These are phyloP conservation scores for Ophiosphaerella herpotricha DNA, from an alignment of 2,329 filamentous ascomycete genomes.

Conservation along the genomic window DNA sequence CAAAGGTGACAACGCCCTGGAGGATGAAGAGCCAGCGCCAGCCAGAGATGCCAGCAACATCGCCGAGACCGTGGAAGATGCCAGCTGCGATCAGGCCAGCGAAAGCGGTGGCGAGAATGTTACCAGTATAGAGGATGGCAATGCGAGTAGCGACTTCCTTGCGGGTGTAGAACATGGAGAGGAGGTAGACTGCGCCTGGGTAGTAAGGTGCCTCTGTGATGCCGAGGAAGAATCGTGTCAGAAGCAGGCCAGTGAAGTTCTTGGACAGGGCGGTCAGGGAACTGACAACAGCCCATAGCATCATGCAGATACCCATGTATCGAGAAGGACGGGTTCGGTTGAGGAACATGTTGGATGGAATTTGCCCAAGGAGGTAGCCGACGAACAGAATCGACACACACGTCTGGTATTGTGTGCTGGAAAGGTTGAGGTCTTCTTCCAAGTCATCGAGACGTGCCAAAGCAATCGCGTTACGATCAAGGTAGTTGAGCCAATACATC, in stretches of 20 bases:
- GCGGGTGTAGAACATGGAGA: conserved; percentile 45
- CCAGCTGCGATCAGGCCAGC: conserved; percentile 50
- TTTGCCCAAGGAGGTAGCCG: conserved; percentile 43
- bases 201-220: conserved; percentile 49
- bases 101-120: conserved; percentile 48
- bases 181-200: conserved; percentile 44
- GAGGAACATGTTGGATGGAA: conserved; percentile 46
- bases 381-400: conserved; percentile 32
- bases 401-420: conserved; percentile 27
- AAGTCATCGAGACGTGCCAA: conserved; percentile 66
- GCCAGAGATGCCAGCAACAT: conserved; percentile 25
- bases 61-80: conserved; percentile 32
- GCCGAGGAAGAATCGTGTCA: conserved; percentile 51
- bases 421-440: conserved; percentile 57
- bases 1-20: conserved; percentile 35
- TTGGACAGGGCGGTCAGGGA: conserved; percentile 50
- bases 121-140: conserved; percentile 53
- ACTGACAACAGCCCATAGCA: conserved; percentile 50
- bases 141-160: conserved; percentile 54
- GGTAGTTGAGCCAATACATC: conserved; percentile 18
- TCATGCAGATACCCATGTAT: conserved; percentile 41
- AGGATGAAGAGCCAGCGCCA: conserved; percentile 40
- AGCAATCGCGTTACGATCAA: conserved; percentile 67
- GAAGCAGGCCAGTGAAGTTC: conserved; percentile 50
- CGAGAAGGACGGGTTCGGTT: conserved; percentile 35